Conservation (phyloP, 495 filamentous ascomycete genomes). For the Lepraria neglecta region DNA sequence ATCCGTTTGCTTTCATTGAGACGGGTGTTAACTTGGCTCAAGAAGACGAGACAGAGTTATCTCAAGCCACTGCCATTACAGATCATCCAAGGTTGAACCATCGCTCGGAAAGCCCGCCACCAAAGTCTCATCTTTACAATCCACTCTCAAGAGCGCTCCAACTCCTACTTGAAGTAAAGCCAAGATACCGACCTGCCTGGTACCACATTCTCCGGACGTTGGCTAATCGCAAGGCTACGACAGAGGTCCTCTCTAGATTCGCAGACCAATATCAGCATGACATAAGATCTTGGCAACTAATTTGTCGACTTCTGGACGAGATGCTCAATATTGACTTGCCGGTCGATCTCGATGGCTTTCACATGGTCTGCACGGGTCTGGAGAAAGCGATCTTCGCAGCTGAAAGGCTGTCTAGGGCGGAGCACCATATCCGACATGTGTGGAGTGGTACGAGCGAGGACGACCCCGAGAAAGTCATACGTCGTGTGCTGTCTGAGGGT, state of each 20-base stretch:
- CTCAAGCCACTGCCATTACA: background rate
- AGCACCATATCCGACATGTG: background rate
- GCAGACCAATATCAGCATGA: slow-evolving; percentile 16
- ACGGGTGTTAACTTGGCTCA: background rate
- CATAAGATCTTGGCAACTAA: slow-evolving; percentile 18
- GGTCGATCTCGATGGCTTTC: slow-evolving; percentile 40
- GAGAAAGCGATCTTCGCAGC: slow-evolving; percentile 35
- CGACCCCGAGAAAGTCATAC: background rate
- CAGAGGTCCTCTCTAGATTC: slow-evolving; percentile 2
- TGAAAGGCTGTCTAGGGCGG: slow-evolving; percentile 8
- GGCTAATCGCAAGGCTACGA: background rate
- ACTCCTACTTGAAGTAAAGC: slow-evolving; percentile 34
- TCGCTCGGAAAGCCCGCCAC: background rate
- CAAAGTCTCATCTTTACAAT: slow-evolving; percentile 25
- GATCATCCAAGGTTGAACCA: background rate
- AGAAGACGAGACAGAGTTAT: background rate
- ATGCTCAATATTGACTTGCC: slow-evolving; percentile 39
- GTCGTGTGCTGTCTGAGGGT: slow-evolving; percentile 11
- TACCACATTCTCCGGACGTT: slow-evolving; percentile 12
- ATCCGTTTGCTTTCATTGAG: background rate
- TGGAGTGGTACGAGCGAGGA: background rate
- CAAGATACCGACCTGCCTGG: slow-evolving; percentile 39
- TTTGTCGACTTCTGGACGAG: slow-evolving; percentile 28
- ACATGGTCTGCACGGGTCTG: slow-evolving; percentile 42
- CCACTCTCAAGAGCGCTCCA: slow-evolving; percentile 41